Evolutionary conservation across 2,329 filamentous ascomycete species (phyloP).

Genomic region (Colletotrichum sp.): DNA sequence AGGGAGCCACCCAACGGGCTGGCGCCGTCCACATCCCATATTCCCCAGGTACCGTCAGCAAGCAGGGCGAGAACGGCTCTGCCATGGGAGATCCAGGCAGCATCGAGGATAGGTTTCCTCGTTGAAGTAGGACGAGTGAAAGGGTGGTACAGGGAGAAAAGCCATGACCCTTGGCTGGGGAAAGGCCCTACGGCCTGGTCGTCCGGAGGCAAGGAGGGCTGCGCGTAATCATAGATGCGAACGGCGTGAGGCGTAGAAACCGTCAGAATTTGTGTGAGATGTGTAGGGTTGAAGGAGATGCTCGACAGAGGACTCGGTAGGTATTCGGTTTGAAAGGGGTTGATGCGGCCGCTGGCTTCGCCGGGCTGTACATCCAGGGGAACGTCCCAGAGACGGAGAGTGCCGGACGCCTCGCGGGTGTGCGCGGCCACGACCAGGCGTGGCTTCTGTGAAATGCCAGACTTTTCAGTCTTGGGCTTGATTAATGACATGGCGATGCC

Average conservation of each 20-base stretch:
- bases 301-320: conserved; percentile 57
- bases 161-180: conserved; percentile 66
- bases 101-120: conserved; percentile 66
- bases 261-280: conserved; percentile 62
- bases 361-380: conserved; percentile 48
- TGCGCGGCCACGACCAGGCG: conserved; percentile 65
- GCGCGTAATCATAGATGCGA: conserved; percentile 66
- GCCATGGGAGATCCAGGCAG: conserved; percentile 66
- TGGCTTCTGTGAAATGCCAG: conserved; percentile 20
- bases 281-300: conserved; percentile 66
- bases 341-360: conserved; percentile 29
- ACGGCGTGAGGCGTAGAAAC: conserved; percentile 61
- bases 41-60: conserved; percentile 70
- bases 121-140: conserved; percentile 53
- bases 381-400: conserved; percentile 63
- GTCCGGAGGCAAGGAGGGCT: conserved; percentile 56
- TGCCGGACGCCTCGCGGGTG: conserved; percentile 63
- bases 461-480: conserved; percentile 38
- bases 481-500: conserved; percentile 61
- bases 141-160: conserved; percentile 65
- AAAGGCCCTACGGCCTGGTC: conserved; percentile 55
- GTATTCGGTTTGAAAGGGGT: conserved; percentile 66
- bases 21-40: conserved; percentile 69
- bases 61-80: conserved; percentile 63
- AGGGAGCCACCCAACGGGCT: conserved; percentile 52